phyloP scores from a whole-genome alignment of 2,329 filamentous ascomycete species.

The Cladophialophora bantiana region DNA sequence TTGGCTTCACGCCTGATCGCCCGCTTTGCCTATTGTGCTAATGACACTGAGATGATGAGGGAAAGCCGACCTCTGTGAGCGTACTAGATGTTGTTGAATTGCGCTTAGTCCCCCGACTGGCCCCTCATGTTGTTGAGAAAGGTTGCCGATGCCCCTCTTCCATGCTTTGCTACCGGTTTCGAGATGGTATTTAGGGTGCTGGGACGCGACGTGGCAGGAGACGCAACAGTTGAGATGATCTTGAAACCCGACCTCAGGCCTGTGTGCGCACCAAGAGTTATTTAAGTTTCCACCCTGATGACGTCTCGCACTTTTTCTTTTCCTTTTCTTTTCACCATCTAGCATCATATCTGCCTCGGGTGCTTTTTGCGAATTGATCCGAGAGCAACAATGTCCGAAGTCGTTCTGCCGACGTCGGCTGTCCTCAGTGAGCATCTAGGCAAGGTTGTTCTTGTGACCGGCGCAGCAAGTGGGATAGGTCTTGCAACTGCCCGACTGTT shows the following conservation, averaged over 20 bases:
- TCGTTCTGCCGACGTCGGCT: not conserved
- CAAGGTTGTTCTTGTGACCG: conserved; percentile 15
- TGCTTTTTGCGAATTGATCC: not conserved
- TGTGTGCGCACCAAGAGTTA: too few relatives aligned
- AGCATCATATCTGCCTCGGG: not conserved
- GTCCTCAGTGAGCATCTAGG: conserved; percentile 4
- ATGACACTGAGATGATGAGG: not conserved
- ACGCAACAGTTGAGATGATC: too few relatives aligned
- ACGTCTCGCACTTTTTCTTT: too few relatives aligned
- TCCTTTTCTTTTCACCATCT: not conserved
- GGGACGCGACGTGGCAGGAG: too few relatives aligned
- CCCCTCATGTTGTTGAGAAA: not conserved
- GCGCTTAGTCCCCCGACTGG: not conserved
- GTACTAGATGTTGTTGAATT: not conserved
- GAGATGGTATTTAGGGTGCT: not conserved
- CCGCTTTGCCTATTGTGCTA: not conserved
- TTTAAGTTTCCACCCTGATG: too few relatives aligned
- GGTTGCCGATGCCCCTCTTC: not conserved
- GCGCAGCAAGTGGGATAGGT: conserved; percentile 15
- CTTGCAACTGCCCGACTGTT: conserved; percentile 15
- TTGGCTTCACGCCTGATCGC: not conserved
- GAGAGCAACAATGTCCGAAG: conserved; percentile 7
- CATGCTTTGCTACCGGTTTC: conserved; percentile 1
- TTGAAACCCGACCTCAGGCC: too few relatives aligned
- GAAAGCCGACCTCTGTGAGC: not conserved